Evolutionary conservation across 2,329 filamentous ascomycete genomes (phyloP), one percentile per base, ranked within the genome.

Genomic region (Fusarium sp.): DNA sequence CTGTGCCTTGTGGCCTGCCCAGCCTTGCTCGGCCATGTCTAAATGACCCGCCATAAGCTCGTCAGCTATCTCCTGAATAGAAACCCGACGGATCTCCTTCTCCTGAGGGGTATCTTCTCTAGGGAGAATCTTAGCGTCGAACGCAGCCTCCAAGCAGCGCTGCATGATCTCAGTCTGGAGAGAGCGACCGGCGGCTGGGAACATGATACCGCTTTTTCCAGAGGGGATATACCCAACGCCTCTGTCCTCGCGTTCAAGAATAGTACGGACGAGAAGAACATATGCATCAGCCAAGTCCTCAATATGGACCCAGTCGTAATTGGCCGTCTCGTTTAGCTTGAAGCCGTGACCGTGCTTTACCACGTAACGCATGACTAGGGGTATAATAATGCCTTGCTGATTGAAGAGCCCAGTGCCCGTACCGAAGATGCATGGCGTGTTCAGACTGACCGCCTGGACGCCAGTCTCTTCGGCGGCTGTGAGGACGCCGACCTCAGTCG

Each of bases 1-100:
- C 56, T 55, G 57, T 27, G 16, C 50, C 65, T 51, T 67, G n/a
- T 28, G 60, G 0, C 61, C 61, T 11, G 61, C 61, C 43, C 62
- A 61, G 5, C 55, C 56, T 1, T 48, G 61, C 37, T 67, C 65
- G 8, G 61, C 65, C 8, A 61, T 65, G 27, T 67, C 55, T 4
- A 18, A 23, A 5, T 57, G 27, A 2, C 65, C 65, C 9, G 55
- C 56, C 39, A 52, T 67, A 13, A 54, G 40, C 41, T 67, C 56
- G 12, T 65, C 61, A 2, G 61, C 61, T 10, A 65, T 40, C 12
- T 65, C 39, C 28, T 51, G 51, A 0, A 66, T 4, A 7, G 18
- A 12, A 12, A 37, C 36, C 8, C 15, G 36, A 12, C 36, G 36
- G 36, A 37, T 37, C 12, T 37, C 36, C 36, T 37, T 37, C 6